phyloP scores from a whole-genome alignment of 2,329 filamentous ascomycete species.

The Ceratocystis eucalypticola region DNA sequence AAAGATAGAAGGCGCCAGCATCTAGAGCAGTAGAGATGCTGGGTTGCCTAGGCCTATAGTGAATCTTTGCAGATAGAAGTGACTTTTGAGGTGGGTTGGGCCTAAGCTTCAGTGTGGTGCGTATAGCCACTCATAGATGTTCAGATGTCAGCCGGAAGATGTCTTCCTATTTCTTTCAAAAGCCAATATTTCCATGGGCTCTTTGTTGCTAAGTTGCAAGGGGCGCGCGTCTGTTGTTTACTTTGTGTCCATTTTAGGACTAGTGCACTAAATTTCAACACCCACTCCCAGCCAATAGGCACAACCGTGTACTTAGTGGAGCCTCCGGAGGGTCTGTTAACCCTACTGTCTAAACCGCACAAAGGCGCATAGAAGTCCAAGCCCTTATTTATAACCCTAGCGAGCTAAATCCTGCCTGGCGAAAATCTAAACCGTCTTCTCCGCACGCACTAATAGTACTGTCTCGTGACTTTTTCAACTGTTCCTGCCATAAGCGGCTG shows the following conservation, averaged over 20 bases:
- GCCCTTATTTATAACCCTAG: too few species aligned
- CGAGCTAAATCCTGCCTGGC: background rate
- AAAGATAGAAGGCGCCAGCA: too few species aligned
- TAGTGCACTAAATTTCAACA: slow-evolving; percentile 23
- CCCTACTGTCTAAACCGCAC: background rate
- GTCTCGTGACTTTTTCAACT: background rate
- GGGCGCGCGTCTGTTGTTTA: slow-evolving; percentile 29
- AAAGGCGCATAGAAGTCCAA: too few species aligned
- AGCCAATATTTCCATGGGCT: too few species aligned
- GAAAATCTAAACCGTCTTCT: background rate
- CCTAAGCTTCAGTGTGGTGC: too few species aligned
- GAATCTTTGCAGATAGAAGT: too few species aligned
- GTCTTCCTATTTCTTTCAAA: too few species aligned
- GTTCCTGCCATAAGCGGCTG: background rate
- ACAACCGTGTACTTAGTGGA: background rate
- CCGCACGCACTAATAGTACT: background rate
- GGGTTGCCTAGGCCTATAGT: too few species aligned
- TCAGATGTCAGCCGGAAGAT: too few species aligned
- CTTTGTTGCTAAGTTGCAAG: slow-evolving; percentile 4
- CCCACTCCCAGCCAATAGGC: slow-evolving; percentile 8
- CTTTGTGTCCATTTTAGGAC: slow-evolving; percentile 27
- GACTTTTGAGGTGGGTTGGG: too few species aligned
- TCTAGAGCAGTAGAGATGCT: too few species aligned
- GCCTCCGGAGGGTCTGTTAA: background rate
- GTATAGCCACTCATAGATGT: too few species aligned